Base-by-base conservation (phyloP, 805 yeast genomes). In the Komagataella ulmi region DNA sequence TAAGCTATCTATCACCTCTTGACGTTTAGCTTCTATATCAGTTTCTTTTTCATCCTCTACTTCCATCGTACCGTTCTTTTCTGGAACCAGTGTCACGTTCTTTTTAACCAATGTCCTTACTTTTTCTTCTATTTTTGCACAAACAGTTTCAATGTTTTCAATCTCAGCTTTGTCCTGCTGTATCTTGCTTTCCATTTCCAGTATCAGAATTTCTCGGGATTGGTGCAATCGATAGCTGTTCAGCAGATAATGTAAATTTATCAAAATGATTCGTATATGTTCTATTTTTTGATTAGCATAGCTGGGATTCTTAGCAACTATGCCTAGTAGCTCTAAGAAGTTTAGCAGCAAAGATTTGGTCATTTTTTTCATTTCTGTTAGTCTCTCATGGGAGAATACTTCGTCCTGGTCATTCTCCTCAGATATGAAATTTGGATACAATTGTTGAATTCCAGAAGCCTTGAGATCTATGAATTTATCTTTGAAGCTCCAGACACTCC, bases 141-240 rank as follows among this genome's bases (percentile, higher is more conserved):
- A 68, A 3, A 74, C 73, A 14, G 56, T 59, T 44, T 74, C 73
- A 12, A 79, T 75, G 36, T 60, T 58, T 4, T 61, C 63, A 7
- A 84, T 82, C 54, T 59, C 60, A 2, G 54, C 61, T 17, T 49
- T 45, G 40, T 65, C 63, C 19, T 83, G 84, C 4, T 65, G 61
- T 50, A 72, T 71, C 58, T 84, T 85, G 46, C 74, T 71, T 49
- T 78, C 85, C 40, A 91, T 77, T 60, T 85, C 70, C 72, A 88
- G 73, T 46, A 89, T 87, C 56, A 93, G 71, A 49, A 90, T 83
- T 60, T 93, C 99, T 50, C 97, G 74, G 3, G 96, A 85, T 63
- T 93, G 99, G 65, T 93, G 98, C 2, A 97, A 93, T 54, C 99
- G 73, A 66, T 93, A 93, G 50, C 90, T 89, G 64, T 93, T 93